phyloP scores from a whole-genome alignment of 2,329 filamentous ascomycete genomes.

The Verticillium nonalfalfae region DNA sequence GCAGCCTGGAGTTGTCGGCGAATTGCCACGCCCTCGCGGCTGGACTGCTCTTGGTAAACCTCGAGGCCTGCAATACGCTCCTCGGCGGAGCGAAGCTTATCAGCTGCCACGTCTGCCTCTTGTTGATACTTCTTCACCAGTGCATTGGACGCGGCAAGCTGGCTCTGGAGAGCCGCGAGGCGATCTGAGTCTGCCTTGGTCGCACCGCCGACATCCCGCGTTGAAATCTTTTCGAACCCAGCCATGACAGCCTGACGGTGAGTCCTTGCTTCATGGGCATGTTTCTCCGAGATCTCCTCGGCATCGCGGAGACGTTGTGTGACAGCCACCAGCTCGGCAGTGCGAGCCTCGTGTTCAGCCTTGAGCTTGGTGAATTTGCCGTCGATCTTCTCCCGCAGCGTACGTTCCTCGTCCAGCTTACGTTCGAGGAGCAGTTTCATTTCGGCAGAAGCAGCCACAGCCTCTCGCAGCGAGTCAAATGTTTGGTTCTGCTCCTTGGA shows the following conservation, averaged over 20 bases:
- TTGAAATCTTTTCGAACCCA: conserved; percentile 69
- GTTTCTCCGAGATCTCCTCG: conserved; percentile 81
- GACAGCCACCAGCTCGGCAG: conserved; percentile 67
- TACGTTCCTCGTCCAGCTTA: conserved; percentile 76
- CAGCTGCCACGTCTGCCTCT: conserved; percentile 78
- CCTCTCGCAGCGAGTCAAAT: conserved; percentile 69
- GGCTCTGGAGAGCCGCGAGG: conserved; percentile 67
- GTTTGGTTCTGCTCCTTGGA: conserved; percentile 65
- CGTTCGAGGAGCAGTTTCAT: conserved; percentile 72
- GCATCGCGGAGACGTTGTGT: conserved; percentile 73
- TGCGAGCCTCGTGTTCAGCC: conserved; percentile 75
- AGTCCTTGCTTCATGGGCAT: conserved; percentile 79
- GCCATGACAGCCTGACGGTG: conserved; percentile 78
- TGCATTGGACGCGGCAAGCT: conserved; percentile 70
- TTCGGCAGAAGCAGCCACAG: conserved; percentile 71
- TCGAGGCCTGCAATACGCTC: conserved; percentile 95
- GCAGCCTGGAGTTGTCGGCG: conserved; percentile 83
- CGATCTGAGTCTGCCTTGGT: conserved; percentile 56
- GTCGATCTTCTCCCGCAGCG: conserved; percentile 69
- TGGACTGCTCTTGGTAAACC: conserved; percentile 95
- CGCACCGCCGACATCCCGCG: conserved; percentile 42
- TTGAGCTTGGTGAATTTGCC: conserved; percentile 69
- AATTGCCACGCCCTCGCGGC: conserved; percentile 83
- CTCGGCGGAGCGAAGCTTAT: conserved; percentile 86
- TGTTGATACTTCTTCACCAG: conserved; percentile 84